Conservation (phyloP, 179 eudicot genomes). For the Silene coronaria region DNA sequence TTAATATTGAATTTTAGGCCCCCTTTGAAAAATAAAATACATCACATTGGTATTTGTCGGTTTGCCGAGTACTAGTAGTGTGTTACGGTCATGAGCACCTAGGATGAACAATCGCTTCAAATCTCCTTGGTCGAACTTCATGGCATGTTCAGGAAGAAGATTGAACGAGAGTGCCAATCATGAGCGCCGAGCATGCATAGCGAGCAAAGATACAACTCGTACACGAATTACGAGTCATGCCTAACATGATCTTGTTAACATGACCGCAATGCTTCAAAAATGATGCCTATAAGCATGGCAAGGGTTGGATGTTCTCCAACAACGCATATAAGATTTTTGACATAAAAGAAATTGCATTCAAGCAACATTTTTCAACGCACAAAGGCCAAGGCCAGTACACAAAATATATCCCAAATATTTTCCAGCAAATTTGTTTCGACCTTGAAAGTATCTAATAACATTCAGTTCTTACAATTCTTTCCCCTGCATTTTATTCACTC, state of each 20-base stretch:
- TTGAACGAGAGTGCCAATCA: too few species aligned
- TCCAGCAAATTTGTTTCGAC: slow-evolving; percentile 9
- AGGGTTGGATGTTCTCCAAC: neutral
- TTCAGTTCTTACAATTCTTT: slow-evolving; percentile 20
- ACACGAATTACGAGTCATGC: too few species aligned
- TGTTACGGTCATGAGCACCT: too few species aligned
- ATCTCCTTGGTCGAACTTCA: too few species aligned
- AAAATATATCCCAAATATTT: neutral
- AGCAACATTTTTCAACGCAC: neutral
- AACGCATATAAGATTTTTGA: neutral
- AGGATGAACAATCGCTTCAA: too few species aligned
- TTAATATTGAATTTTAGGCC: neutral
- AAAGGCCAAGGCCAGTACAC: neutral
- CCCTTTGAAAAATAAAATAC: neutral
- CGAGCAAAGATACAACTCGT: too few species aligned
- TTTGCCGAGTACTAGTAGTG: too few species aligned
- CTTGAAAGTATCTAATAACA: slow-evolving; percentile 11
- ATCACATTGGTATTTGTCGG: neutral
- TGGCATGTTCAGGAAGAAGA: too few species aligned
- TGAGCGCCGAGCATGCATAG: too few species aligned
- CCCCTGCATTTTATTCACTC: slow-evolving; percentile 42
- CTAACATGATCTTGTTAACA: too few species aligned
- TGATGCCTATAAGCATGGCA: too few species aligned
- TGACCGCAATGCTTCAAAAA: too few species aligned
- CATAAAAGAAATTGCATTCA: neutral